Base-by-base conservation (phyloP, 768 basidiomycete genomes). In the Cystobasidium ongulense region DNA sequence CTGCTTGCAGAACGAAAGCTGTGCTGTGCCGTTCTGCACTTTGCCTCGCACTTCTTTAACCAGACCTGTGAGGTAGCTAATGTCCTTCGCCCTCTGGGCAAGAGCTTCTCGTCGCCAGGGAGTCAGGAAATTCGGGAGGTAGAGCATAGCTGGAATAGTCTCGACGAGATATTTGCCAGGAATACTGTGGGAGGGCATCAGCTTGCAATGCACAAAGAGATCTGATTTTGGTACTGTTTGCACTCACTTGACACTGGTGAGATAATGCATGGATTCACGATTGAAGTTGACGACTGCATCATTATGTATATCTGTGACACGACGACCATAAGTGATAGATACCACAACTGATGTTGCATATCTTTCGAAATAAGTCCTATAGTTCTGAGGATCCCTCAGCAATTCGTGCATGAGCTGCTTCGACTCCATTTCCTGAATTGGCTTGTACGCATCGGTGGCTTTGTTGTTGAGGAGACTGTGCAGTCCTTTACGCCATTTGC, bases 81-180 rank as follows among this genome's bases (percentile, higher is more conserved):
- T 38, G 54, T 76, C 76, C 27, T 63, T 72, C 33, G 74, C 33
- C 50, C 57, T 67, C 25, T 76, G 72, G 17, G 53, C 67, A 33
- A 67, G 29, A 27, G 73, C 78, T 36, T 67, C 27, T 2, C 23
- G 39, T 36, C 72, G 67, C 78, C 78, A 78, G 1, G 74, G 72
- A 1, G 76, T 73, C 52, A 78, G 75, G 72, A 75, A 75, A 68
- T 33, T 52, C 27, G 78, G 78, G 1, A 78, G 50, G 41, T 73
- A 65, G 35, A 67, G 63, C 18, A 78, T 63, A 39, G 73, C 53
- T 29, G 78, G 78, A 15, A 77, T 15, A 7, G 52, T 27, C n/a
- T 78, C 78, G 33, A 78, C 77, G 25, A 74, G 54, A 39, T 74
- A 76, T 33, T 74, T 70, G n/a, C 76, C 76, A 3, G 76, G 76